Evolutionary conservation across 2,329 filamentous ascomycete genomes (phyloP), one percentile per base, ranked within the genome.

Genomic region (Hypoxylon sp.): DNA sequence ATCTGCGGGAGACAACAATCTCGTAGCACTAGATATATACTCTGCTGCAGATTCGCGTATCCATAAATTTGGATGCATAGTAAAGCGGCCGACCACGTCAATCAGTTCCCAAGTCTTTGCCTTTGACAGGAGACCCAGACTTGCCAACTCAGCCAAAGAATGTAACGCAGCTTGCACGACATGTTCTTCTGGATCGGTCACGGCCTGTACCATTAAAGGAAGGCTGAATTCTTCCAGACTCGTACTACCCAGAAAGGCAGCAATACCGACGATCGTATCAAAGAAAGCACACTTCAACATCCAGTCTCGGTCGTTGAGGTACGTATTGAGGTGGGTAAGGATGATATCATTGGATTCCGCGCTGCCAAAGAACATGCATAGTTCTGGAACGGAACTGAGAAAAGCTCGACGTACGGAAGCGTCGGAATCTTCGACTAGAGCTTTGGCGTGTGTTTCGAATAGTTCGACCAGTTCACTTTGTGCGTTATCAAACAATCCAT

Each of bases 231-330:
- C 94, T 79, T 99, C 96, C 33, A 99, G 82, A 72, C 91, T 97
- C 35, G 91, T 92, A 66, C 92, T 94, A 29, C 96, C 96, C 35
- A 98, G 88, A 73, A 97, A 97, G 0, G 93, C 89, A 3, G 94
- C 93, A 71, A 99, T 94, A 3, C 94, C 95, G 14, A 98, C 93
- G 26, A 98, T 94, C 0, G 94, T 93, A 76, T 97, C 94, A 75
- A 99, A 98, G 78, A 98, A 98, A 2, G 95, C 94, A 75, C 94
- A 98, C 79, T 97, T 98, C 33, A 99, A 83, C 78, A 94, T 94
- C 96, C 96, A 99, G 78, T 99, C 94, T 46, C 92, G 90, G 75
- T 98, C 96, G 73, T 99, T 99, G 8, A 99, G 83, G 75, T 99
- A 99, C 0, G 96, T 99, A 77, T 98, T 98, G 29, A 99, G 84